Conservation (phyloP, 208 protist genomes). For the Angomonas ambiguus region DNA sequence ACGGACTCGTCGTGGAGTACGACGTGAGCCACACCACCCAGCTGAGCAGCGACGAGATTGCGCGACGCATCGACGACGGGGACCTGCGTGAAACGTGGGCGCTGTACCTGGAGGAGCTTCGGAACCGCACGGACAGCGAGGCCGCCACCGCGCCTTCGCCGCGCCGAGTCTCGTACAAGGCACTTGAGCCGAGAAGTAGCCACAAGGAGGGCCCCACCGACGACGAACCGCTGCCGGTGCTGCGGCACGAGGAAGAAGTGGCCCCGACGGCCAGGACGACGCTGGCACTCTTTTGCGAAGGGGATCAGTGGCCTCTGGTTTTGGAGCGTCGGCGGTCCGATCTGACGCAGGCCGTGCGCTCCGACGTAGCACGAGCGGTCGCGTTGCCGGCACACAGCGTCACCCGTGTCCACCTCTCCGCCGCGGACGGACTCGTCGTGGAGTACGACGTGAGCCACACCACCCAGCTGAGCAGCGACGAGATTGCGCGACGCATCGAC, state of each 20-base stretch:
- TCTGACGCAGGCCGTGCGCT: neutral
- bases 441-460: neutral
- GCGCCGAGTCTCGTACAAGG: neutral
- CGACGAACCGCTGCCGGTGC: neutral
- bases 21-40: neutral
- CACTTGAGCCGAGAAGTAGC: neutral
- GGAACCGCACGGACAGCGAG: neutral
- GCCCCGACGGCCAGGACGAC: neutral
- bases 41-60: neutral
- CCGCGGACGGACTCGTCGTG: neutral
- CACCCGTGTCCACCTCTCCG: neutral
- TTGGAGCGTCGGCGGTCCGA: neutral
- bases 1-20: neutral
- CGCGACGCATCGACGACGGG: neutral
- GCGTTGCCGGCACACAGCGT: neutral
- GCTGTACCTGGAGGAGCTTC: neutral
- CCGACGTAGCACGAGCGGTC: neutral
- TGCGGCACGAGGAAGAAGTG: neutral
- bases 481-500: neutral
- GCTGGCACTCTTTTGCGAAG: neutral
- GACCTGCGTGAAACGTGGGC: neutral
- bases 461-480: neutral
- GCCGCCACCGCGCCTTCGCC: neutral
- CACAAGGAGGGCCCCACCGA: neutral
- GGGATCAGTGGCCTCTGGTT: neutral